Percentiles rank a stretch among this genome's conserved stretches.
These are phyloP conservation scores for Didymella arachidicola DNA, from an alignment of 2,329 filamentous ascomycete species.

Conservation along the genomic window DNA sequence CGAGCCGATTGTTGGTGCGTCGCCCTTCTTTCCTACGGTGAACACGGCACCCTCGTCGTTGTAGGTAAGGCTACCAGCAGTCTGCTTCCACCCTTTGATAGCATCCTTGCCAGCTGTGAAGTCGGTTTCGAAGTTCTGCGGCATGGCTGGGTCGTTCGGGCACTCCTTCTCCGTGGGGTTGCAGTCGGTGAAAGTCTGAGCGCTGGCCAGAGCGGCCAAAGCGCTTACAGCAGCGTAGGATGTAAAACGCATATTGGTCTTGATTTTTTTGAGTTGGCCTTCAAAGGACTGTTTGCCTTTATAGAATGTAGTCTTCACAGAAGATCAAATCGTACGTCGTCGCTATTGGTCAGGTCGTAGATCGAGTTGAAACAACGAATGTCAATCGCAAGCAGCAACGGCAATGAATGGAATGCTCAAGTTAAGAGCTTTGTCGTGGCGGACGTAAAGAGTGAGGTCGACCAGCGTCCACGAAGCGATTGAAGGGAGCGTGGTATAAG, in stretches of 20 bases:
- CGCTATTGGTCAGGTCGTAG: conserved; percentile 6
- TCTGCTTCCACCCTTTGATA: conserved; percentile 51
- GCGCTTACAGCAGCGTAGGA: conserved; percentile 39
- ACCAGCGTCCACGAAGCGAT: conserved; percentile 38
- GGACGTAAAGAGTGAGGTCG: conserved; percentile 38
- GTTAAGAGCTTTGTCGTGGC: conserved; percentile 34
- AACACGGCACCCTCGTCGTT: conserved; percentile 58
- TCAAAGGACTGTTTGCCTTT: conserved; percentile 5
- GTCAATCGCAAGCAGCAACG: conserved; percentile 24
- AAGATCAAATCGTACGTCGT: conserved; percentile 32
- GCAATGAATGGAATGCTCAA: conserved; percentile 41
- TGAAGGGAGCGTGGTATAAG: conserved; percentile 38
- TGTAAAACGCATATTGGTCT: conserved; percentile 42
- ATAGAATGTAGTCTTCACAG: conserved; percentile 41
- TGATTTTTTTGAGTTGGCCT: conserved; percentile 9
- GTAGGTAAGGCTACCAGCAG: conserved; percentile 55
- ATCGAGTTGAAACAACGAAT: conserved; percentile 27
- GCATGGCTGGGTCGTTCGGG: conserved; percentile 55
- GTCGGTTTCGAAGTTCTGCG: conserved; percentile 52
- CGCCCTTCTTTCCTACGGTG: conserved; percentile 56
- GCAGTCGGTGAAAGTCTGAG: conserved; percentile 57
- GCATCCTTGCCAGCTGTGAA: conserved; percentile 53
- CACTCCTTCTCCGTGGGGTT: conserved; percentile 55
- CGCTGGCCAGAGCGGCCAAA: conserved; percentile 46
- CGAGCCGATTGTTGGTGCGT: conserved; percentile 73